A percentile compares a stretch with the other conserved stretches of the same genome.
These are phyloP conservation scores for Neopestalotiopsis clavispora DNA, from an alignment of 2,329 filamentous ascomycete genomes.

Conservation along the genomic window DNA sequence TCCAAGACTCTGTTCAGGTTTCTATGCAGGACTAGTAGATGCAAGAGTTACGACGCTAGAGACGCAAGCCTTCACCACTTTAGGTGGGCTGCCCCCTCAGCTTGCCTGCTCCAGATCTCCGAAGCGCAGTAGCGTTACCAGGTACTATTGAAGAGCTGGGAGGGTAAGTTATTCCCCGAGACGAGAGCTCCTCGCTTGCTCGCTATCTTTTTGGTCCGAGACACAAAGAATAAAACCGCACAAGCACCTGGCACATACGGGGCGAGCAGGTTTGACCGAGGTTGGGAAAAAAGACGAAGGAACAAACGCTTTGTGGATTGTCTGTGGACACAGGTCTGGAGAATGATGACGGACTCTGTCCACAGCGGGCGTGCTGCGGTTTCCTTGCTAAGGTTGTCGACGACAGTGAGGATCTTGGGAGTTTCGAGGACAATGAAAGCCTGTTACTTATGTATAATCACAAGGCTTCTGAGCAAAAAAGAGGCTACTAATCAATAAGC, in stretches of 20 bases:
- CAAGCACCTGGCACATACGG: not conserved
- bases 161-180: not conserved
- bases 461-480: not conserved
- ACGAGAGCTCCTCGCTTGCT: not conserved
- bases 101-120: not conserved
- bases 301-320: constrained; percentile 6
- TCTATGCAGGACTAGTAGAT: constrained; percentile 10
- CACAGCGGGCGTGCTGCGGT: not conserved
- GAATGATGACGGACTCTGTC: not conserved
- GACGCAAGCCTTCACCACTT: constrained; percentile 4
- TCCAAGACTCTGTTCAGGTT: constrained; percentile 5
- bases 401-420: not conserved
- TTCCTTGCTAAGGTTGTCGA: not conserved
- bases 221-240: not conserved
- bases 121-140: not conserved
- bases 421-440: not conserved
- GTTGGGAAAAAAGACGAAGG: not conserved
- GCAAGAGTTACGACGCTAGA: not conserved
- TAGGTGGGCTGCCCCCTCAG: not conserved
- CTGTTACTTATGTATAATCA: not conserved
- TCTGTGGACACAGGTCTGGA: not conserved
- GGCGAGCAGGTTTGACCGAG: not conserved
- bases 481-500: not conserved
- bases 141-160: not conserved
- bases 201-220: not conserved